These are phyloP conservation scores for Ampelocalamus luodianensis DNA, from an alignment of 176 grass and related monocot genomes.

Conservation along the genomic window DNA sequence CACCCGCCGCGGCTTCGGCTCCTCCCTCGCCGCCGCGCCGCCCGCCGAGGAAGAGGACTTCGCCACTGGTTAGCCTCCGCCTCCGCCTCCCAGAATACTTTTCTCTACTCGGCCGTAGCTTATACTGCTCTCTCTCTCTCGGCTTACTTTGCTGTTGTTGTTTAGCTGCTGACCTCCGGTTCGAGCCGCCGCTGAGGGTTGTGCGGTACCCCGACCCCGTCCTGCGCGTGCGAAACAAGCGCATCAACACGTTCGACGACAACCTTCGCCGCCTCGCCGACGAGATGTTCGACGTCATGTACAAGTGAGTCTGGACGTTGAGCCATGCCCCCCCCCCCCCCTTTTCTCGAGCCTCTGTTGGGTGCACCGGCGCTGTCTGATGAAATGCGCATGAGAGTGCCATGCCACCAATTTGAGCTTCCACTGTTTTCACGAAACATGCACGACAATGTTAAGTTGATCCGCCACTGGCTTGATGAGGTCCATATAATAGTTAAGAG, in stretches of 20 bases:
- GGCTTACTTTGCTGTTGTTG: neutral
- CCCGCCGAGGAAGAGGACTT: conserved; percentile 56
- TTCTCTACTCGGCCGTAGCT: neutral
- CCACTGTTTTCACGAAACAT: neutral
- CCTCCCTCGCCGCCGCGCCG: conserved; percentile 21
- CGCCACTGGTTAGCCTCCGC: conserved; percentile 57
- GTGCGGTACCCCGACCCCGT: conserved; percentile 85
- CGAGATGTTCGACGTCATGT: conserved; percentile 98
- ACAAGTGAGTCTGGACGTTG: conserved; percentile 68
- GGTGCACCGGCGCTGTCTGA: conserved; percentile 9
- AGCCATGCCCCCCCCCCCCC: neutral
- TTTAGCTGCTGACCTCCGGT: conserved; percentile 81
- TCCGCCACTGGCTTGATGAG: neutral
- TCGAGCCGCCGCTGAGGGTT: conserved; percentile 74
- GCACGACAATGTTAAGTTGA: neutral
- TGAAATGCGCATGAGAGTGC: neutral
- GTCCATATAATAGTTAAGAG: neutral
- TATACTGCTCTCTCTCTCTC: neutral
- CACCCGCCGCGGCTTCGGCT: conserved; percentile 48
- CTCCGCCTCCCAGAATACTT: neutral
- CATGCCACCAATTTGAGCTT: neutral
- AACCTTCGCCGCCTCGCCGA: conserved; percentile 69
- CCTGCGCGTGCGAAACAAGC: conserved; percentile 81
- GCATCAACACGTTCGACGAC: conserved; percentile 74
- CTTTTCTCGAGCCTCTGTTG: neutral